These are phyloP conservation scores for Nymphaea thermarum DNA, from an alignment of 164 flowering plant species.

Conservation along the genomic window DNA sequence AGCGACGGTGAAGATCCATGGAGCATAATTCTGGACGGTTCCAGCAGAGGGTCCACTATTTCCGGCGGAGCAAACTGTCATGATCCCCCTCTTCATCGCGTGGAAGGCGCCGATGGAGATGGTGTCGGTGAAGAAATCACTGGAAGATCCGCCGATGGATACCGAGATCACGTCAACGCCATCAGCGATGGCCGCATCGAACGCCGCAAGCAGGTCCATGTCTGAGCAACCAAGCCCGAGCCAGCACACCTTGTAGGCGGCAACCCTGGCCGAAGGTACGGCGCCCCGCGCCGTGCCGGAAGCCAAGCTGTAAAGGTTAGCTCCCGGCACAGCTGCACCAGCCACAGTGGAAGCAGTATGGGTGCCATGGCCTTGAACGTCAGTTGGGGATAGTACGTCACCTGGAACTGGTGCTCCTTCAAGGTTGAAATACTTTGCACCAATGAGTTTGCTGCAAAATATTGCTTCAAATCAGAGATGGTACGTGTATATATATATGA, in stretches of 20 bases:
- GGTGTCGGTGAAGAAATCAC: conserved; percentile 19
- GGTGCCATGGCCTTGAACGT: conserved; percentile 62
- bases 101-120: conserved; percentile 65
- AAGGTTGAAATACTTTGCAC: conserved; percentile 58
- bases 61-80: conserved; percentile 61
- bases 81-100: conserved; percentile 62
- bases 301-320: conserved; percentile 55
- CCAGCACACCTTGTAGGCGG: conserved; percentile 83
- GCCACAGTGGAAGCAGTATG: conserved; percentile 78
- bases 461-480: neutral
- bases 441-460: conserved; percentile 44
- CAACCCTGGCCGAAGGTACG: conserved; percentile 61
- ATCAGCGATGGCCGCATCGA: conserved; percentile 65
- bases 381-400: conserved; percentile 16
- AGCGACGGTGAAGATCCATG: conserved; percentile 79
- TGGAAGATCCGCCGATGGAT: conserved; percentile 38
- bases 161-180: conserved; percentile 80
- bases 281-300: conserved; percentile 66
- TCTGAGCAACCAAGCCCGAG: conserved; percentile 41
- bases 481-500: no score
- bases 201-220: conserved; percentile 62
- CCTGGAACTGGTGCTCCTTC: conserved; percentile 33
- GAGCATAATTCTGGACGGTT: conserved; percentile 41
- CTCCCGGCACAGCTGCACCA: conserved; percentile 31
- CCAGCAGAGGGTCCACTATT: conserved; percentile 44